These are phyloP conservation scores for Fusarium longipes DNA, from an alignment of 2,329 filamentous ascomycete species.

Conservation along the genomic window DNA sequence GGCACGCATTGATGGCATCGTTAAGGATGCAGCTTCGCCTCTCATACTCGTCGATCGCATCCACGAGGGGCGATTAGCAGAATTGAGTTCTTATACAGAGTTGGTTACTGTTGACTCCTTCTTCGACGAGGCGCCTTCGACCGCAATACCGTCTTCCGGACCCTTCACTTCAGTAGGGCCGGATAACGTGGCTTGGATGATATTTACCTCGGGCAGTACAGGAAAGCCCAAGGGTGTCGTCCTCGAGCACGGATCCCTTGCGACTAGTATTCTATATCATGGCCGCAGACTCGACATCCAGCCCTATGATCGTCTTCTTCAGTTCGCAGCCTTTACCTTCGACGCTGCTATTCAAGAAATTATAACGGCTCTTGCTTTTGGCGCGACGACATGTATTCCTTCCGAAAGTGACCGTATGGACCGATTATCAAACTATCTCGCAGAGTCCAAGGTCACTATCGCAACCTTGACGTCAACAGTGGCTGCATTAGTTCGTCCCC, in stretches of 20 bases:
- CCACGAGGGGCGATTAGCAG: neutral
- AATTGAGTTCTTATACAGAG: neutral
- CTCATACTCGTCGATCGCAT: conserved; percentile 3
- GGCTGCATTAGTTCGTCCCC: conserved; percentile 4
- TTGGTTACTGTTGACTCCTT: neutral
- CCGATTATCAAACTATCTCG: neutral
- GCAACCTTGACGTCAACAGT: conserved; percentile 4
- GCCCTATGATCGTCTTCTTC: neutral
- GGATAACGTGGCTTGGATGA: conserved; percentile 6
- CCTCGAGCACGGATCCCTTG: conserved; percentile 4
- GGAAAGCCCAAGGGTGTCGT: conserved; percentile 7
- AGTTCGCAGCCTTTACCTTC: neutral
- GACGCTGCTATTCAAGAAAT: conserved; percentile 7
- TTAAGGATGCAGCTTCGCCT: neutral
- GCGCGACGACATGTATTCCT: conserved; percentile 1
- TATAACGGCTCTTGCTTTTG: conserved; percentile 1
- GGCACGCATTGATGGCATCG: neutral
- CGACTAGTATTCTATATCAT: conserved; percentile 1
- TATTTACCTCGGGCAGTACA: conserved; percentile 3
- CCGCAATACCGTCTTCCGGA: neutral
- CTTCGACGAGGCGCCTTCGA: neutral
- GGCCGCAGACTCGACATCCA: neutral
- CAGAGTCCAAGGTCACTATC: neutral
- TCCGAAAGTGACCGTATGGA: conserved; percentile 1
- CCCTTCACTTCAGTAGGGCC: neutral